Evolutionary conservation across 139 green algal species (phyloP).

Genomic region (Ettlia oleoabundans): DNA sequence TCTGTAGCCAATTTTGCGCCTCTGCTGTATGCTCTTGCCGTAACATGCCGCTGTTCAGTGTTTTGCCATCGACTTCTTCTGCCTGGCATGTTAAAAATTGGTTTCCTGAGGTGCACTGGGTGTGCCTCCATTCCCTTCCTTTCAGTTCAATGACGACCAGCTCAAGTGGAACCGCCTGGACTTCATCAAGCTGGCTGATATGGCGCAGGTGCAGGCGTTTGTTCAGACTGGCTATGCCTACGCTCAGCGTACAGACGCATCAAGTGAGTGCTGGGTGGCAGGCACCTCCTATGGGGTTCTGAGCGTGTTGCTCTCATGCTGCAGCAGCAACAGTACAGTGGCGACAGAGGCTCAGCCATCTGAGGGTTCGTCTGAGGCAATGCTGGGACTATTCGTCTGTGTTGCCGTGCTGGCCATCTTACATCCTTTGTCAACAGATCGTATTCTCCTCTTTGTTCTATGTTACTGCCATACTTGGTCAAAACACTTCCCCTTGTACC

Average conservation of each 20-base stretch:
- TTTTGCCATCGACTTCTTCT: background rate
- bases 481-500: background rate
- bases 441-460: background rate
- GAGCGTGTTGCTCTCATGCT: too few species aligned
- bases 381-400: too few species aligned
- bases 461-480: too few species aligned
- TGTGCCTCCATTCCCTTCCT: too few species aligned
- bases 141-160: slow-evolving; percentile 54
- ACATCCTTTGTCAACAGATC: too few species aligned
- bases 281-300: background rate
- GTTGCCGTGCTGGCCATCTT: too few species aligned
- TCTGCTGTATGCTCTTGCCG: too few species aligned
- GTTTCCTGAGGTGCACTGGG: too few species aligned
- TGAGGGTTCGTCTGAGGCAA: too few species aligned
- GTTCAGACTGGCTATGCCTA: slow-evolving; percentile 47
- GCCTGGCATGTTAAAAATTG: background rate
- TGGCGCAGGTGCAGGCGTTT: slow-evolving; percentile 45
- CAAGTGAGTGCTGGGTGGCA: background rate
- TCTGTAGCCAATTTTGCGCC: too few species aligned
- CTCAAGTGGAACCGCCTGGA: slow-evolving; percentile 53
- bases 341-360: too few species aligned
- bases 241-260: slow-evolving; percentile 49
- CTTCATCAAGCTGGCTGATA: slow-evolving; percentile 54
- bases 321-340: too few species aligned
- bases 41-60: background rate